These are phyloP conservation scores for Xanthoconium purpureum DNA, from an alignment of 768 basidiomycete species.

Conservation along the genomic window DNA sequence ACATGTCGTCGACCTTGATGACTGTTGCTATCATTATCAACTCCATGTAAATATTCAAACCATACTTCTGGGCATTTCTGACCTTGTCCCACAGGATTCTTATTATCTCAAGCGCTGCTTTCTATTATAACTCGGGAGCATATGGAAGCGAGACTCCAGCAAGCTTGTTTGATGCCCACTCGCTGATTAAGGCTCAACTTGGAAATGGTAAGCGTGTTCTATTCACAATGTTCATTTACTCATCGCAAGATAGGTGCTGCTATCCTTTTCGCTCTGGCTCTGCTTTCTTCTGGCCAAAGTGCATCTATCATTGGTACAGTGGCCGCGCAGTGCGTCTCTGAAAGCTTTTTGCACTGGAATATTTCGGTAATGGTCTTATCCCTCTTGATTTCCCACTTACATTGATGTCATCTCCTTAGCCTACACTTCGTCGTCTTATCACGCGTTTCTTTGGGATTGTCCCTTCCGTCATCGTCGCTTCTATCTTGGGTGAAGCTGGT, in stretches of 20 bases:
- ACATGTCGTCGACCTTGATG: constrained; percentile 67
- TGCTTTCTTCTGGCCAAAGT: constrained; percentile 85
- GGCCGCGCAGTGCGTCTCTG: constrained; percentile 85
- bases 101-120: constrained; percentile 79
- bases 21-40: constrained; percentile 90
- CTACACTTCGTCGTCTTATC: constrained; percentile 71
- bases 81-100: constrained; percentile 53
- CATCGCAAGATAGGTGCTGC: constrained; percentile 57
- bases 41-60: constrained; percentile 51
- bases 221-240: not conserved
- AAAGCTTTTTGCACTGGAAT: constrained; percentile 87
- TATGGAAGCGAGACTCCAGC: constrained; percentile 48
- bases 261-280: constrained; percentile 82
- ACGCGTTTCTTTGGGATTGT: constrained; percentile 82
- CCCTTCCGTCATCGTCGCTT: constrained; percentile 77
- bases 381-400: constrained; percentile 21
- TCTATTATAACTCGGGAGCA: constrained; percentile 54
- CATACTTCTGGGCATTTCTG: not conserved
- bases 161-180: constrained; percentile 81
- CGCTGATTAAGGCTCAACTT: constrained; percentile 62
- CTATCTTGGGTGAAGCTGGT: constrained; percentile 64
- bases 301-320: constrained; percentile 88
- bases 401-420: constrained; percentile 41
- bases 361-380: constrained; percentile 51
- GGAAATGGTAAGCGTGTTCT: constrained; percentile 53